These are phyloP conservation scores for Bipolaris oryzae DNA, from an alignment of 2,329 filamentous ascomycete species.

Conservation along the genomic window DNA sequence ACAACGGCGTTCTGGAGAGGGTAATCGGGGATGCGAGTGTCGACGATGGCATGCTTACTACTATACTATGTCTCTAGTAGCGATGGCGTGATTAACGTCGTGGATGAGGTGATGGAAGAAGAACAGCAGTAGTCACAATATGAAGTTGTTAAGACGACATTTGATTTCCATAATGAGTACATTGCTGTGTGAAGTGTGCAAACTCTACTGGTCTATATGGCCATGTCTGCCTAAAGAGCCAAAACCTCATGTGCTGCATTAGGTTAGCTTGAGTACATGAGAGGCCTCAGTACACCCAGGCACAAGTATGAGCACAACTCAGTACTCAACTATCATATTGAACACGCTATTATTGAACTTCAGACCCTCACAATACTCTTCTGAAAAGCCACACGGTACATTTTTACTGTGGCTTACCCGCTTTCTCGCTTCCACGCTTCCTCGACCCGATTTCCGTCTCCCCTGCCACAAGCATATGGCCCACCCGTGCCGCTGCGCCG, in stretches of 20 bases:
- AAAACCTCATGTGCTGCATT: not conserved
- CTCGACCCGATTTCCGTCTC: no score
- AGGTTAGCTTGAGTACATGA: not conserved
- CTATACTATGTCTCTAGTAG: not conserved
- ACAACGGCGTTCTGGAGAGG: slow-evolving; percentile 13
- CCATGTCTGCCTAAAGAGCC: not conserved
- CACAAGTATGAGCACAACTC: not conserved
- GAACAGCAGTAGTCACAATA: slow-evolving; percentile 10
- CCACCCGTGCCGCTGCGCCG: no score
- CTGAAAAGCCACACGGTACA: no score
- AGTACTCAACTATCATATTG: no score
- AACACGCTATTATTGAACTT: no score
- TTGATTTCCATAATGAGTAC: slow-evolving; percentile 1
- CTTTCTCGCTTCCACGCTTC: no score
- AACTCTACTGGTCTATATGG: not conserved
- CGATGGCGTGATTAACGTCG: slow-evolving; percentile 10
- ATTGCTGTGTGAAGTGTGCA: not conserved
- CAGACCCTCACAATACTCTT: no score
- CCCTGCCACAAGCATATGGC: no score
- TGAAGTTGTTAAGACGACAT: slow-evolving; percentile 1
- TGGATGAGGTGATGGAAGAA: slow-evolving; percentile 3
- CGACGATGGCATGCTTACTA: slow-evolving; percentile 8
- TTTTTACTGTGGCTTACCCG: no score
- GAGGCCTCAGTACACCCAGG: not conserved
- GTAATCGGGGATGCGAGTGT: slow-evolving; percentile 12